phyloP scores from a whole-genome alignment of 2,329 filamentous ascomycete species.

The Pyricularia sp. region DNA sequence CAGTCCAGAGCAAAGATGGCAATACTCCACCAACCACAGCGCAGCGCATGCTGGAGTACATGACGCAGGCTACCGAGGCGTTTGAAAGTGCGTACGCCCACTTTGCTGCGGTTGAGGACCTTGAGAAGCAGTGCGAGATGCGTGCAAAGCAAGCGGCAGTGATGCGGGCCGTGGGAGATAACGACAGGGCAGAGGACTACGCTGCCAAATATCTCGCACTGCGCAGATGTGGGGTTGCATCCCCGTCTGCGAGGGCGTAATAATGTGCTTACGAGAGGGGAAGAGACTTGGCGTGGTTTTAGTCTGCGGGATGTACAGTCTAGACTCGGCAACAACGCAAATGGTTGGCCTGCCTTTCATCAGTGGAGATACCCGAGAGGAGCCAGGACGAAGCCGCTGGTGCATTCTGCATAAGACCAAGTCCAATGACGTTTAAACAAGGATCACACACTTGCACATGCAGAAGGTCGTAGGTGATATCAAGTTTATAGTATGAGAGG shows the following conservation, averaged over 20 bases:
- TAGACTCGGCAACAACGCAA: neutral
- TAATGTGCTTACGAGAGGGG: neutral
- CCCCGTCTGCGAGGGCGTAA: neutral
- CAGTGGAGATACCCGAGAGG: too few relatives aligned
- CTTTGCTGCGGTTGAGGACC: conserved; percentile 59
- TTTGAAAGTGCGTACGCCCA: conserved; percentile 54
- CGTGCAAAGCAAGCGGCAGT: conserved; percentile 75
- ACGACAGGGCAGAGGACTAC: neutral
- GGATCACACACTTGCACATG: neutral
- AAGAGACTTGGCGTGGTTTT: neutral
- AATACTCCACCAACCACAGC: neutral
- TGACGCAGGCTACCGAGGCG: conserved; percentile 49
- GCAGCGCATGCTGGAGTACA: conserved; percentile 32
- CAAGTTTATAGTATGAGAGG: neutral
- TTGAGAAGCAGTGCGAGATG: conserved; percentile 65
- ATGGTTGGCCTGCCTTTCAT: neutral
- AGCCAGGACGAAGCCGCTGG: too few relatives aligned
- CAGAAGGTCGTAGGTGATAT: neutral
- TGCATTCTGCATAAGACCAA: too few relatives aligned
- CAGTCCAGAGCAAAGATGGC: neutral
- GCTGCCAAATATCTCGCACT: conserved; percentile 1
- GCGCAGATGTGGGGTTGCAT: neutral
- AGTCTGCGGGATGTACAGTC: too few relatives aligned
- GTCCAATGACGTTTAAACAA: neutral
- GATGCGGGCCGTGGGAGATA: conserved; percentile 4